These are phyloP conservation scores for Boletus pseudo-olivaceus DNA, from an alignment of 768 basidiomycete species.

Conservation along the genomic window DNA sequence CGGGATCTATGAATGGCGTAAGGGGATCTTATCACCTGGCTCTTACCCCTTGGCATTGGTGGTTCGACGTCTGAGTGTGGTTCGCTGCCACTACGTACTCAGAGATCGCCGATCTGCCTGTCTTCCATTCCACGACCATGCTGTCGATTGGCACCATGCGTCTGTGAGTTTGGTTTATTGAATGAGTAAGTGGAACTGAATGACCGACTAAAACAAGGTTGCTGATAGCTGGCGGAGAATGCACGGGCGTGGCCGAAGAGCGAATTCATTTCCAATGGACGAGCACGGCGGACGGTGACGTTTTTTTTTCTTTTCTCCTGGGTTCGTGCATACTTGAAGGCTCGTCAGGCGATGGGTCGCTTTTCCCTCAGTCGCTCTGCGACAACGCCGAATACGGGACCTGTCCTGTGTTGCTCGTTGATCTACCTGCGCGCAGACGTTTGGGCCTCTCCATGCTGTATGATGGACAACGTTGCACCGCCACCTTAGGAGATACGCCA, in stretches of 20 bases:
- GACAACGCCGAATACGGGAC: background rate
- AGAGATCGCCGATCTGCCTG: background rate
- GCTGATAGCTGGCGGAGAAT: too few relatives aligned
- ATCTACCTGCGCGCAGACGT: background rate
- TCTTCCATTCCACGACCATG: conserved; percentile 3
- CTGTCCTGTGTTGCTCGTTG: background rate
- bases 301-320: background rate
- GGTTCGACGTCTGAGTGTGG: background rate
- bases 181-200: background rate
- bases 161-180: background rate
- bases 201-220: background rate
- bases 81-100: background rate
- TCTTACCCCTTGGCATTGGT: background rate
- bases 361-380: background rate
- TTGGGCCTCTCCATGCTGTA: background rate
- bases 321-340: background rate
- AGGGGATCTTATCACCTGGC: background rate
- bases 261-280: background rate
- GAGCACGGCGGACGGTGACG: background rate
- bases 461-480: background rate
- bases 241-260: background rate
- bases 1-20: background rate
- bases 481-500: background rate
- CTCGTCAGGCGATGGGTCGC: background rate
- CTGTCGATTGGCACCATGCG: background rate